Conservation (phyloP, 352 stramenopile genomes). For the Phytophthora pini region DNA sequence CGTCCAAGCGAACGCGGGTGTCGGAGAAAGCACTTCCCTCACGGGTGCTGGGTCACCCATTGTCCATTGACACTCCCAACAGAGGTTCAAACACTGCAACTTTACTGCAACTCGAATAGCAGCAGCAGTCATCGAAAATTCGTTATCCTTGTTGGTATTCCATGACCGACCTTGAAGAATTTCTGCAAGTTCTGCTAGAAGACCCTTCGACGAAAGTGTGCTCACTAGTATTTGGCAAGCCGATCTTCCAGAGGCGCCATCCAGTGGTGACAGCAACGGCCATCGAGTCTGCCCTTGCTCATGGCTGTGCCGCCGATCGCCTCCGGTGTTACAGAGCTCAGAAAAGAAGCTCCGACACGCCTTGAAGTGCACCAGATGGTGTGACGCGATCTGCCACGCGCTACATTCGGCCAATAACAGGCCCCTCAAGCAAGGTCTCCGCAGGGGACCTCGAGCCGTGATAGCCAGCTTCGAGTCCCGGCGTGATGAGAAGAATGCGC, state of each 20-base stretch:
- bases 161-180: background rate
- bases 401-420: conserved; percentile 18
- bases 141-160: background rate
- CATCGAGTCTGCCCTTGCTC: conserved; percentile 4
- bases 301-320: conserved; percentile 12
- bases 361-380: conserved; percentile 26
- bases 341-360: conserved; percentile 16
- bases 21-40: too few relatives aligned
- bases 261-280: background rate
- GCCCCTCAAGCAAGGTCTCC: conserved; percentile 13
- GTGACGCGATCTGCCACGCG: conserved; percentile 23
- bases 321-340: conserved; percentile 16
- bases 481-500: conserved; percentile 19
- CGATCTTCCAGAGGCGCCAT: conserved; percentile 1
- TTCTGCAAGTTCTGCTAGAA: too few relatives aligned
- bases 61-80: too few relatives aligned
- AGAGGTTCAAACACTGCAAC: background rate
- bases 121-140: conserved; percentile 1
- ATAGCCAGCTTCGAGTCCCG: conserved; percentile 10
- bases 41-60: too few relatives aligned
- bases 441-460: conserved; percentile 2
- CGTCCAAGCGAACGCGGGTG: too few relatives aligned
- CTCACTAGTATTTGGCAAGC: background rate
- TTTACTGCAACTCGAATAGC: background rate
- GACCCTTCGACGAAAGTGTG: background rate